Conservation (phyloP, 352 stramenopile species). For the Phytophthora melonis region DNA sequence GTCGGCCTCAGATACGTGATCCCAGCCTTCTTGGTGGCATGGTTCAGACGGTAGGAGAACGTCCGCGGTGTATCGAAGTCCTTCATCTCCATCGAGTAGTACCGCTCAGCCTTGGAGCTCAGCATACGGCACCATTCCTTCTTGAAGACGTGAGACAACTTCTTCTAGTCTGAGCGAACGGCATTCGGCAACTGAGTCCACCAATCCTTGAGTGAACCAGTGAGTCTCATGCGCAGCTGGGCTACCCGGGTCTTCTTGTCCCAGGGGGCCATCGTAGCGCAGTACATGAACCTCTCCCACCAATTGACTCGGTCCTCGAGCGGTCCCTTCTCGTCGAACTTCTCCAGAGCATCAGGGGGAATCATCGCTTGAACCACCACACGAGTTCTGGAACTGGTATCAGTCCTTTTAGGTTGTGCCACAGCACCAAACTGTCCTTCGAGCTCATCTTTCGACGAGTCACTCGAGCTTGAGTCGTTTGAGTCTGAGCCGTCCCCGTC, state of each 20-base stretch:
- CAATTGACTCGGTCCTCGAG: constrained; percentile 3
- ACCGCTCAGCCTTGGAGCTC: not conserved
- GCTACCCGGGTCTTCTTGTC: not conserved
- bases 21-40: not conserved
- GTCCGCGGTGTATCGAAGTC: not conserved
- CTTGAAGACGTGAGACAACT: not conserved
- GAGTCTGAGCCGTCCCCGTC: no score
- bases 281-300: constrained; percentile 16
- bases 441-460: not conserved
- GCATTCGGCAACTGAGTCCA: not conserved
- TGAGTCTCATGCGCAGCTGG: not conserved
- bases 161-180: not conserved
- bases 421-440: not conserved
- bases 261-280: not conserved
- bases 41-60: not conserved
- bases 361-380: not conserved
- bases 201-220: not conserved
- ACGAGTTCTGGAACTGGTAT: not conserved
- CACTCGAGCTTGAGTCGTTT: not conserved
- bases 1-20: not conserved
- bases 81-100: not conserved
- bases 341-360: not conserved
- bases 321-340: not conserved
- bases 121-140: not conserved
- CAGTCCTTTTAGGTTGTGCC: not conserved